A percentile compares a stretch with the other conserved stretches of the same genome.
phyloP scores from a whole-genome alignment of 2,329 filamentous ascomycete species.

The Knoxdaviesia proteae region DNA sequence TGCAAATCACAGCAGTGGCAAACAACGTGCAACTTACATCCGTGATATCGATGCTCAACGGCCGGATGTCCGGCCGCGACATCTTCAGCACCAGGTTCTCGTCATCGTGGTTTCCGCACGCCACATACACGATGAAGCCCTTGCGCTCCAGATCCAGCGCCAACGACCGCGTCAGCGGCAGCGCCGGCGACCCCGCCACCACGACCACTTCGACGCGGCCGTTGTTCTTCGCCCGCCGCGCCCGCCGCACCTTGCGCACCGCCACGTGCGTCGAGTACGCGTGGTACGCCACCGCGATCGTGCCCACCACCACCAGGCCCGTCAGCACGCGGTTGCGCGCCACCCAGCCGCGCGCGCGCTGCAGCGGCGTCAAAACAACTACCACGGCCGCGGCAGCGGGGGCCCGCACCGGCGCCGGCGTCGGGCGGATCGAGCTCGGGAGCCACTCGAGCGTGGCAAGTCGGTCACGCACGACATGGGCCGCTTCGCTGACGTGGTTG shows the following conservation, averaged over 20 bases:
- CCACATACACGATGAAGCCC: slow-evolving; percentile 84
- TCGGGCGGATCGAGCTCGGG: slow-evolving; percentile 44
- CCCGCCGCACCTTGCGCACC: slow-evolving; percentile 48
- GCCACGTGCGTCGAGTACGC: slow-evolving; percentile 30
- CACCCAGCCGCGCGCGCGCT: slow-evolving; percentile 51
- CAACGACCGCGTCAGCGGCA: slow-evolving; percentile 66
- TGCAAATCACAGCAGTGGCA: neutral
- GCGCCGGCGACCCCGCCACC: slow-evolving; percentile 67
- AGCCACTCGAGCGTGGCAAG: slow-evolving; percentile 52
- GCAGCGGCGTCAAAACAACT: slow-evolving; percentile 16
- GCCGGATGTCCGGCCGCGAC: slow-evolving; percentile 60
- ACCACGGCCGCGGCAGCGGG: slow-evolving; percentile 16
- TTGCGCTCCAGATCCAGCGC: slow-evolving; percentile 73
- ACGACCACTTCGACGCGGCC: slow-evolving; percentile 73
- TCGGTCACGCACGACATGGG: slow-evolving; percentile 46
- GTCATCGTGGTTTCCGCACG: slow-evolving; percentile 69
- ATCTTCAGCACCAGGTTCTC: slow-evolving; percentile 59
- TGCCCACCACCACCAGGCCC: slow-evolving; percentile 47
- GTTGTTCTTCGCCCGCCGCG: slow-evolving; percentile 56
- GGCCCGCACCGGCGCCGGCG: slow-evolving; percentile 21
- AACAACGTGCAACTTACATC: slow-evolving; percentile 31
- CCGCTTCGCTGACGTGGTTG: slow-evolving; percentile 57
- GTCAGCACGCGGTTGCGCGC: slow-evolving; percentile 51
- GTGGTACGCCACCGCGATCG: slow-evolving; percentile 41
- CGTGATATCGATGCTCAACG: slow-evolving; percentile 64